Evolutionary conservation across 179 eudicot species (phyloP).

Genomic region (Spinacia oleracea): DNA sequence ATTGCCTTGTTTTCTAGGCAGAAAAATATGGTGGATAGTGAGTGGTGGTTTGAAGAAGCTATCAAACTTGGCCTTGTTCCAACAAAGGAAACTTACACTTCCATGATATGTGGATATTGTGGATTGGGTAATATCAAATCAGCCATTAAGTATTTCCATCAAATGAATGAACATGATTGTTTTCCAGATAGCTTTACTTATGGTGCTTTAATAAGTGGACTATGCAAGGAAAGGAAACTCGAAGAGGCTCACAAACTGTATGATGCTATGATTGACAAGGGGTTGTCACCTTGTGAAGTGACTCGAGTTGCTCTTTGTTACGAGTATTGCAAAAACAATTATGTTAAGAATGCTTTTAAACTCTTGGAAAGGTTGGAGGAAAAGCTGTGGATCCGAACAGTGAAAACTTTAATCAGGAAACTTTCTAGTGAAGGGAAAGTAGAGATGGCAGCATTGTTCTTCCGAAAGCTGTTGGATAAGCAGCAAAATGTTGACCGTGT

Average conservation of each 20-base stretch:
- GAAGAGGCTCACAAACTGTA: conserved; percentile 66
- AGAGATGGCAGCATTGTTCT: conserved; percentile 62
- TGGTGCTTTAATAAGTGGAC: conserved; percentile 83
- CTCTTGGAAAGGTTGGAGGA: conserved; percentile 66
- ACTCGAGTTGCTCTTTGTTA: conserved; percentile 80
- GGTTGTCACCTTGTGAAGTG: conserved; percentile 77
- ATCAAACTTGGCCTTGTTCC: conserved; percentile 57
- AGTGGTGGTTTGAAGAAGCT: conserved; percentile 60
- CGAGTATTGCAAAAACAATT: conserved; percentile 64
- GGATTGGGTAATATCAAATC: conserved; percentile 39
- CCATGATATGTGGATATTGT: conserved; percentile 83
- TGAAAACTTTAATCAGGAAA: conserved; percentile 70
- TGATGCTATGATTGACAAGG: conserved; percentile 59
- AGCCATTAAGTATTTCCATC: conserved; percentile 51
- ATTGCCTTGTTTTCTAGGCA: conserved; percentile 58
- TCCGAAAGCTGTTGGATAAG: conserved; percentile 61
- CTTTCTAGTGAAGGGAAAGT: conserved; percentile 79
- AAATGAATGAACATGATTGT: conserved; percentile 69
- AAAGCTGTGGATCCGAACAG: conserved; percentile 71
- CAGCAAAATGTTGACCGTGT: conserved; percentile 57
- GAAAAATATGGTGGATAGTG: conserved; percentile 65
- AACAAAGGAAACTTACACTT: conserved; percentile 76
- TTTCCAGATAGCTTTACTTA: conserved; percentile 71
- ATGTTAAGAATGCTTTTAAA: conserved; percentile 39
- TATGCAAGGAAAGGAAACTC: conserved; percentile 68